Conservation (phyloP, 2,329 filamentous ascomycete species). For the Aspergillus puulaauensis region DNA sequence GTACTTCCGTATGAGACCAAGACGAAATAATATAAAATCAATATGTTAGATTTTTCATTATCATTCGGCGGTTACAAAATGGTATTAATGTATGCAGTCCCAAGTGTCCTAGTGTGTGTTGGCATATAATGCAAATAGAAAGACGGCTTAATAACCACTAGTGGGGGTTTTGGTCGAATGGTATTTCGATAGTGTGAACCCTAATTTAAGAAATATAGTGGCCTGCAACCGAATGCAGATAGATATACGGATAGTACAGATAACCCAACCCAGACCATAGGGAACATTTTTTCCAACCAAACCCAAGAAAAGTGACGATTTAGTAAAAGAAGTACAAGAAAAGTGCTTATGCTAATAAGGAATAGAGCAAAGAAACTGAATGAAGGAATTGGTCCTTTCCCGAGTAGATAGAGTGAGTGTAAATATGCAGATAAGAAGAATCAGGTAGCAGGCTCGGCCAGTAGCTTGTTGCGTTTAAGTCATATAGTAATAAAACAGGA, state of each 20-base stretch:
- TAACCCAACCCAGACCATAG: neutral
- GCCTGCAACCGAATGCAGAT: neutral
- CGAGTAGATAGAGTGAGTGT: neutral
- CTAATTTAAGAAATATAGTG: neutral
- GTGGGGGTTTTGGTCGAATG: too few relatives aligned
- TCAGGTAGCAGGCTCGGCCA: neutral
- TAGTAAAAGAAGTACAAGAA: neutral
- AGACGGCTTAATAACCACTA: too few relatives aligned
- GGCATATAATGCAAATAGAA: too few relatives aligned
- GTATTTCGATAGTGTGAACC: neutral
- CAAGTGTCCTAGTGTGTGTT: too few relatives aligned
- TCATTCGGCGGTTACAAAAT: neutral
- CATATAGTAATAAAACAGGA: neutral
- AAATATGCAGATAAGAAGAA: neutral
- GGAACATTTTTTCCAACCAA: neutral
- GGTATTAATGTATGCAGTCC: neutral
- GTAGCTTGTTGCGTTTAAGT: neutral
- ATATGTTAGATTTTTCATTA: neutral
- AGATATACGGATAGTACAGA: neutral
- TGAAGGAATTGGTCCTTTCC: neutral
- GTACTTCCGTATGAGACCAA: neutral
- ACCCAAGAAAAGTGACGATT: neutral
- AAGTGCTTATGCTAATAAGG: neutral
- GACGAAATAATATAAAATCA: neutral
- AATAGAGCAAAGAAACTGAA: neutral